These are phyloP conservation scores for Hysterium pulicare DNA, from an alignment of 2,329 filamentous ascomycete genomes.

Conservation along the genomic window DNA sequence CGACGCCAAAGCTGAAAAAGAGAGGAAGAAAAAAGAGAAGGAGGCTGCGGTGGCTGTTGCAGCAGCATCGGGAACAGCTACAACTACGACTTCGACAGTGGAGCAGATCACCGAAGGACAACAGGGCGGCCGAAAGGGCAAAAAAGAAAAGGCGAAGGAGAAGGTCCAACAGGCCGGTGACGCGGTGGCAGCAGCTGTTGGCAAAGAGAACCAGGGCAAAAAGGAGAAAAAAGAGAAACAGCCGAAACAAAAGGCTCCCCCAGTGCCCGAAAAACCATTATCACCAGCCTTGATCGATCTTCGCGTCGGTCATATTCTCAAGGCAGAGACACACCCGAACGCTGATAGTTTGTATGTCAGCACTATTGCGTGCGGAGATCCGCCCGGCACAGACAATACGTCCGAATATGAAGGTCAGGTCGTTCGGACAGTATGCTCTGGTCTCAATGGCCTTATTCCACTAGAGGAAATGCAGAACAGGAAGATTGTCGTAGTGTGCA, in stretches of 20 bases:
- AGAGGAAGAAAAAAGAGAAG: slow-evolving; percentile 95
- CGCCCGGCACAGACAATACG: slow-evolving; percentile 81
- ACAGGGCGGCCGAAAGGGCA: slow-evolving; percentile 50
- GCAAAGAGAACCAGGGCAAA: slow-evolving; percentile 46
- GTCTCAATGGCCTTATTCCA: slow-evolving; percentile 87
- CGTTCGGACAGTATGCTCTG: slow-evolving; percentile 93
- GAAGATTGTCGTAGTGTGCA: slow-evolving; percentile 93
- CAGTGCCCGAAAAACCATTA: slow-evolving; percentile 68
- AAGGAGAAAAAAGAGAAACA: slow-evolving; percentile 92
- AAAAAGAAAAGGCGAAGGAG: slow-evolving; percentile 46
- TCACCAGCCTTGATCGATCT: slow-evolving; percentile 89
- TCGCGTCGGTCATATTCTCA: slow-evolving; percentile 94
- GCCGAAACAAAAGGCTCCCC: slow-evolving; percentile 65
- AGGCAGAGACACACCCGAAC: slow-evolving; percentile 92
- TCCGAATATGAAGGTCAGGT: slow-evolving; percentile 87
- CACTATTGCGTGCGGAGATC: slow-evolving; percentile 91
- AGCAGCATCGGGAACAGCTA: slow-evolving; percentile 50
- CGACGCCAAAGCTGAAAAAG: slow-evolving; percentile 92
- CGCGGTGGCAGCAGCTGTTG: slow-evolving; percentile 47
- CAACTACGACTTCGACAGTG: slow-evolving; percentile 35
- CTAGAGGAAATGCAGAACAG: slow-evolving; percentile 95
- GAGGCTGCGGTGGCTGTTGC: slow-evolving; percentile 56
- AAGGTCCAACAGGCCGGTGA: slow-evolving; percentile 55
- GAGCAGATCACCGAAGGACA: slow-evolving; percentile 32
- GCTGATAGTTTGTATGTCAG: slow-evolving; percentile 94